Conservation (phyloP, 805 yeast genomes). For the Zygotorulaspora florentina region DNA sequence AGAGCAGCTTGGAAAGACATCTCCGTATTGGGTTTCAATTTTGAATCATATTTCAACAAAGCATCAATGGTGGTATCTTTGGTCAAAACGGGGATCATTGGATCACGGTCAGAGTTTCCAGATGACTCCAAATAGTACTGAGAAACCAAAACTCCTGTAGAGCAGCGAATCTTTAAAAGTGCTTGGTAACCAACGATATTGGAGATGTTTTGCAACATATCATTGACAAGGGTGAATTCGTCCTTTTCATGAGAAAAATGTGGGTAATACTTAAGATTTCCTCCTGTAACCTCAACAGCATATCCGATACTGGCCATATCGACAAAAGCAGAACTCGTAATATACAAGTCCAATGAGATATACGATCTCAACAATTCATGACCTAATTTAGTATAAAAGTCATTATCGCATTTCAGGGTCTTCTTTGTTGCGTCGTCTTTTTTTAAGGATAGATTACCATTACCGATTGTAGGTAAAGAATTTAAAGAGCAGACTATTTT, state of each 20-base stretch:
- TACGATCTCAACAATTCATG: slow-evolving; percentile 51
- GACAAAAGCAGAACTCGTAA: slow-evolving; percentile 57
- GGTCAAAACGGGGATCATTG: slow-evolving; percentile 61
- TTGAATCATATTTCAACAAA: slow-evolving; percentile 72
- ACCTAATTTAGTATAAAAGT: slow-evolving; percentile 57
- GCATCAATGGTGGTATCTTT: slow-evolving; percentile 65
- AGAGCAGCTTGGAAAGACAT: slow-evolving; percentile 90
- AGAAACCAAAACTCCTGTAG: slow-evolving; percentile 78
- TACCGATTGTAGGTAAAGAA: slow-evolving; percentile 73
- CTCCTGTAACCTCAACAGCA: slow-evolving; percentile 66
- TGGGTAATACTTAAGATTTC: slow-evolving; percentile 59
- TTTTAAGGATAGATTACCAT: slow-evolving; percentile 56
- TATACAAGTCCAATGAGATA: slow-evolving; percentile 74
- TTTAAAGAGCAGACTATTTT: slow-evolving; percentile 67
- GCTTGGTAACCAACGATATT: slow-evolving; percentile 70
- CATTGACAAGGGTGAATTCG: slow-evolving; percentile 58
- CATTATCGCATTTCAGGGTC: slow-evolving; percentile 54
- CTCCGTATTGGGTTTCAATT: slow-evolving; percentile 58
- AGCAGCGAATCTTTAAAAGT: slow-evolving; percentile 77
- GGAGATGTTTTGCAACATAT: slow-evolving; percentile 49
- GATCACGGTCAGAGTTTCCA: slow-evolving; percentile 48
- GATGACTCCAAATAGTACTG: slow-evolving; percentile 64
- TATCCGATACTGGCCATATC: slow-evolving; percentile 73
- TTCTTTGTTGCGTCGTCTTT: slow-evolving; percentile 44
- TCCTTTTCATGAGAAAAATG: slow-evolving; percentile 66